Evolutionary conservation across 2,329 filamentous ascomycete species (phyloP).

Genomic region (Cadophora luteo-olivacea): DNA sequence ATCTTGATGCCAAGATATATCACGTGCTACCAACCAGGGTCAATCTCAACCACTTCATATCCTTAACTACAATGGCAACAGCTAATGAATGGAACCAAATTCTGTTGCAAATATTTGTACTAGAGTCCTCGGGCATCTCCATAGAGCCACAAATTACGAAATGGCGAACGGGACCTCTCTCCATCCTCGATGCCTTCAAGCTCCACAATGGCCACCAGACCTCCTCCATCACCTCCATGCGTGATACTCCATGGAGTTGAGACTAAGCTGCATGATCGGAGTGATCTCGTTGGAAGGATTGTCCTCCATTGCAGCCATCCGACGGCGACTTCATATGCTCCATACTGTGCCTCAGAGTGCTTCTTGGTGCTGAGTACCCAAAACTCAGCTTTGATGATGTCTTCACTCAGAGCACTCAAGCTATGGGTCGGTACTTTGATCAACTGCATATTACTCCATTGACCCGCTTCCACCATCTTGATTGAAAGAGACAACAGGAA

Average conservation of each 20-base stretch:
- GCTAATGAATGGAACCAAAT: neutral
- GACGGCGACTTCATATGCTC: constrained; percentile 1
- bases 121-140: neutral
- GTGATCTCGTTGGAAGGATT: neutral
- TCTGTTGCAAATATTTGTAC: neutral
- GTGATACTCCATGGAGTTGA: neutral
- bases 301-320: neutral
- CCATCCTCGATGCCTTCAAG: neutral
- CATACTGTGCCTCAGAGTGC: neutral
- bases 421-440: neutral
- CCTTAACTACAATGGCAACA: neutral
- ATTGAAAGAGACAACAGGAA: neutral
- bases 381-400: neutral
- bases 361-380: neutral
- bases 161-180: neutral
- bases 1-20: neutral
- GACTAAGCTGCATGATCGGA: neutral
- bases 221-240: neutral
- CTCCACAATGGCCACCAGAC: neutral
- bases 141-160: neutral
- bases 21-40: neutral
- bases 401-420: neutral
- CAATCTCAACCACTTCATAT: neutral
- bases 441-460: neutral
- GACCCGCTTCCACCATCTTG: neutral